Conservation (phyloP, 1,284 basidiomycete genomes). For the Moesziomyces antarcticus region DNA sequence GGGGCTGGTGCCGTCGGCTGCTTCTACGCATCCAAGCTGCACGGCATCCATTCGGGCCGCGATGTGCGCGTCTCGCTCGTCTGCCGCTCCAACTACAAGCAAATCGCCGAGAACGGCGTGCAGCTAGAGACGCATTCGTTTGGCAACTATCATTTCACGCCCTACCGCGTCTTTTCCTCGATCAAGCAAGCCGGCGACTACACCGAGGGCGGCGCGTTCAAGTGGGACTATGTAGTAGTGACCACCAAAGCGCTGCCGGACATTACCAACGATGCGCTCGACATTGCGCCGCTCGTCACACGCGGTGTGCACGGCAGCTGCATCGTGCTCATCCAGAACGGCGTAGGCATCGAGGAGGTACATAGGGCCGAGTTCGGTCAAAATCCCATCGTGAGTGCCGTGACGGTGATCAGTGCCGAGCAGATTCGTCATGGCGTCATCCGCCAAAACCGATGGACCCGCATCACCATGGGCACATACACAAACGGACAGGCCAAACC, state of each 20-base stretch:
- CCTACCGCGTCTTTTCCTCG: conserved; percentile 66
- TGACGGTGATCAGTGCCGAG: conserved; percentile 69
- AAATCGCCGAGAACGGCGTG: conserved; percentile 67
- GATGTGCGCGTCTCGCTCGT: conserved; percentile 68
- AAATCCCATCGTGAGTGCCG: conserved; percentile 68
- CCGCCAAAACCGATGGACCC: conserved; percentile 70
- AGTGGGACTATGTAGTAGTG: conserved; percentile 70
- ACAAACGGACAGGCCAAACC: conserved; percentile 52
- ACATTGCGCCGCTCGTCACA: conserved; percentile 64
- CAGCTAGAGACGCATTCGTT: conserved; percentile 68
- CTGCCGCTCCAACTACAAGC: conserved; percentile 70
- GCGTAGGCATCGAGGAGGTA: conserved; percentile 69
- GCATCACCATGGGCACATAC: conserved; percentile 69
- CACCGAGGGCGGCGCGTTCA: conserved; percentile 2
- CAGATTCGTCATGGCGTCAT: conserved; percentile 68
- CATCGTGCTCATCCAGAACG: conserved; percentile 70
- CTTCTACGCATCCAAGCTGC: conserved; percentile 69
- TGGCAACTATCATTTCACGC: conserved; percentile 69
- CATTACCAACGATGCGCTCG: conserved; percentile 67
- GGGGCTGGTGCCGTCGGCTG: conserved; percentile 70
- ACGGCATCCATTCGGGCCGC: background rate
- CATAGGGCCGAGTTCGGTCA: conserved; percentile 66
- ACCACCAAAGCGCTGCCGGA: conserved; percentile 70
- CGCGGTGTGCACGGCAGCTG: conserved; percentile 36
- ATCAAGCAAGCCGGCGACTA: conserved; percentile 46